Evolutionary conservation across 352 stramenopile genomes (phyloP), one percentile per base, ranked within the genome.

Genomic region (Globisporangium alternatum): DNA sequence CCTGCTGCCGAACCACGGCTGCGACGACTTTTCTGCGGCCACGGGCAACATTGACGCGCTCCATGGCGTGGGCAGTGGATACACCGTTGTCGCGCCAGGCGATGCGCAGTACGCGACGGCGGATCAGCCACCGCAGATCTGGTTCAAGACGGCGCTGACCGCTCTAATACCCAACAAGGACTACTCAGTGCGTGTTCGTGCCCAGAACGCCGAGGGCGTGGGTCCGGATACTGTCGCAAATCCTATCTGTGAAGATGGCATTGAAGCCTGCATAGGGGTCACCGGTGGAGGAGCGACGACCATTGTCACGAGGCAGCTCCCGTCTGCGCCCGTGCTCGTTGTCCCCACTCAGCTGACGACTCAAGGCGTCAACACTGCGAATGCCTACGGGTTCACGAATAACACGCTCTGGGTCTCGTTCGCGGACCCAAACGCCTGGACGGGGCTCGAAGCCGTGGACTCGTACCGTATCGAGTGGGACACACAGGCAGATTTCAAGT

Each of bases 401-500:
- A 69, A 83, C 58, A 68, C 77, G 15, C 43, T 89, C 22, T 83
- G 68, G 39, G 66, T 96, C 10, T 78, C 80, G 3, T 90, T 96
- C 28, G 37, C 60, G 2, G 85, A 94, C n/a, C 75, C 77, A 0
- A 83, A 84, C 48, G 76, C 78, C 13, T 96, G 83, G 87, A 72
- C 72, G 8, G 91, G 79, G 45, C 83, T 92, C 33, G 82, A 97
- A 55, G 47, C 66, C 0, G 80, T 98, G 22, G 86, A 97, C 57
- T 87, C 75, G 58, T 98, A 93, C 66, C 81, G 88, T 2, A 72
- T 98, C 17, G 93, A 98, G 64, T 98, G 92, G 93, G 92, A 97
- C 55, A 80, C 74, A 3, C 53, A 62, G 15, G 62, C 83, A 6
- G 80, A 81, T 8, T 97, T 97, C 48, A 56, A 65, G 21, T 90